phyloP scores from a whole-genome alignment of 2,329 filamentous ascomycete genomes.

The Diaporthe sp. region DNA sequence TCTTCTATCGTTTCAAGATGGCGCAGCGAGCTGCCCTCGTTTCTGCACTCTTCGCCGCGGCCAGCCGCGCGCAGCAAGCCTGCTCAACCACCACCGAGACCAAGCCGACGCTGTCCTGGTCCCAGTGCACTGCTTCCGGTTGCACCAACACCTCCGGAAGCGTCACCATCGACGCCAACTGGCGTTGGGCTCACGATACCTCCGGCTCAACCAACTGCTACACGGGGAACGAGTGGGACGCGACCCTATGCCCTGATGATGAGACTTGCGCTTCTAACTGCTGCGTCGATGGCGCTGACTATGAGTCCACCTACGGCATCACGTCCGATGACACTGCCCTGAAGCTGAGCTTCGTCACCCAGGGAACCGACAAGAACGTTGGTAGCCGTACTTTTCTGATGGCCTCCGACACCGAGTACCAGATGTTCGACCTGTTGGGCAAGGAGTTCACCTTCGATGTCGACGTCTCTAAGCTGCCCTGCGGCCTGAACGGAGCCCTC shows the following conservation, averaged over 20 bases:
- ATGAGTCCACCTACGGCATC: slow-evolving; percentile 62
- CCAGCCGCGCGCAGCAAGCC: slow-evolving; percentile 62
- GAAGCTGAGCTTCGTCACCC: slow-evolving; percentile 66
- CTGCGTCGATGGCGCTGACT: slow-evolving; percentile 63
- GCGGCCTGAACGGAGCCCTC: slow-evolving; percentile 79
- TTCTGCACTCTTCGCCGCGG: slow-evolving; percentile 58
- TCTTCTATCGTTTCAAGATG: slow-evolving; percentile 39
- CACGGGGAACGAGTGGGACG: no score
- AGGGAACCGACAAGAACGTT: slow-evolving; percentile 59
- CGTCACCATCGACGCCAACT: slow-evolving; percentile 72
- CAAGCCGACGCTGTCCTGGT: slow-evolving; percentile 68
- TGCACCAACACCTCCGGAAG: slow-evolving; percentile 65
- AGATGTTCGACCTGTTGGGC: slow-evolving; percentile 75
- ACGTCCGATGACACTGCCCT: slow-evolving; percentile 59
- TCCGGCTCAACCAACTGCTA: slow-evolving; percentile 69
- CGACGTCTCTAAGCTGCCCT: slow-evolving; percentile 76
- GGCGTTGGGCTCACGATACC: slow-evolving; percentile 70
- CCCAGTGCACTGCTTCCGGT: slow-evolving; percentile 65
- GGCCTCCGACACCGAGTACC: slow-evolving; percentile 72
- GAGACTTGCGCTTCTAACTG: slow-evolving; percentile 59
- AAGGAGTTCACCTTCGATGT: slow-evolving; percentile 82
- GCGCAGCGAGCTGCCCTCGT: slow-evolving; percentile 46
- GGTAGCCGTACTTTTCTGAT: slow-evolving; percentile 76
- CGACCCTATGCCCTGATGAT: slow-evolving; percentile 51
- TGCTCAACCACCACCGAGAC: slow-evolving; percentile 63